Conservation (phyloP, 2,329 filamentous ascomycete species). For the Aureobasidium namibiae region DNA sequence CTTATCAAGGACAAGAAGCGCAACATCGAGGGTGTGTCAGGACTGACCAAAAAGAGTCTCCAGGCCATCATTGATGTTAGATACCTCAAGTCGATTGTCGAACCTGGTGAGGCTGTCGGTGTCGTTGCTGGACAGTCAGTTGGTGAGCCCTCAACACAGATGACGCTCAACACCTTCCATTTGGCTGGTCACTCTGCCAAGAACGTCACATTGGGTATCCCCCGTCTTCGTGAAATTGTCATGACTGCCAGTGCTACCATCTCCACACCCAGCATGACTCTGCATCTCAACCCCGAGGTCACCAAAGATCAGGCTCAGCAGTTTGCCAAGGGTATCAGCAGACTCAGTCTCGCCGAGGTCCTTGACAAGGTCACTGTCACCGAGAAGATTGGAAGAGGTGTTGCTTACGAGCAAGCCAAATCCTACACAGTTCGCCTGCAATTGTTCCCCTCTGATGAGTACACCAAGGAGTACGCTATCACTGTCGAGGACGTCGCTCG, state of each 20-base stretch:
- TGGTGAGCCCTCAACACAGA: conserved; percentile 95
- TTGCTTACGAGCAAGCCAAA: conserved; percentile 64
- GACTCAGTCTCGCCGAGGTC: conserved; percentile 74
- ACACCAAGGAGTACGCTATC: conserved; percentile 79
- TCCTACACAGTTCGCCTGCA: conserved; percentile 73
- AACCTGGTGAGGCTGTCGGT: conserved; percentile 92
- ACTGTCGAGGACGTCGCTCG: conserved; percentile 65
- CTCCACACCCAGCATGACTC: conserved; percentile 82
- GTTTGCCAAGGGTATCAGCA: conserved; percentile 88
- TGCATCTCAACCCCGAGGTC: conserved; percentile 67
- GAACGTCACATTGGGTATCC: conserved; percentile 98
- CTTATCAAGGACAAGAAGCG: conserved; percentile 54
- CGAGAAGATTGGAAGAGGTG: conserved; percentile 68
- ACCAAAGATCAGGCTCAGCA: conserved; percentile 59
- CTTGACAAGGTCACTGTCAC: conserved; percentile 72
- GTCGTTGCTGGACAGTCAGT: conserved; percentile 96
- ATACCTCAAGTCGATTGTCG: conserved; percentile 83
- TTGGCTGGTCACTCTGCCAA: conserved; percentile 96
- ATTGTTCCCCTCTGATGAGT: conserved; percentile 80
- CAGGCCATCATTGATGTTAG: conserved; percentile 83
- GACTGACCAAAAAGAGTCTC: conserved; percentile 60
- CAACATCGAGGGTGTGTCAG: conserved; percentile 31
- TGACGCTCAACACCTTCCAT: conserved; percentile 99
- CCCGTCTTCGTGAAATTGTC: conserved; percentile 89
- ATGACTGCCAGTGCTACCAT: conserved; percentile 93